These are phyloP conservation scores for Sugiyamaella grinbergsii DNA, from an alignment of 1,139 yeast species.

Conservation along the genomic window DNA sequence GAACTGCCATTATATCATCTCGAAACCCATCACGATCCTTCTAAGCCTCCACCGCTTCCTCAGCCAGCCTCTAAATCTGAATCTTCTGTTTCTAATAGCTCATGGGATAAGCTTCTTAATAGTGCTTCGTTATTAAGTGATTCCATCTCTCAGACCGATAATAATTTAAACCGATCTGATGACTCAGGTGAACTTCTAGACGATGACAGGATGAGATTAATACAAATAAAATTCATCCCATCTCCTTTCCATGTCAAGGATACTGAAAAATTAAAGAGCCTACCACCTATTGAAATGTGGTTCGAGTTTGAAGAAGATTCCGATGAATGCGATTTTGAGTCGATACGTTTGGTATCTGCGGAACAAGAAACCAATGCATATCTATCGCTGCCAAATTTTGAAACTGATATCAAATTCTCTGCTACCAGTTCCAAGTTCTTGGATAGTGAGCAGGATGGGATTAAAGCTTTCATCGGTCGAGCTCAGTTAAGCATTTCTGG, in stretches of 20 bases:
- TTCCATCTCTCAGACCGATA: neutral
- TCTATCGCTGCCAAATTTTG: slow-evolving; percentile 47
- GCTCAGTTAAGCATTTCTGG: slow-evolving; percentile 50
- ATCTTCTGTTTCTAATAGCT: slow-evolving; percentile 23
- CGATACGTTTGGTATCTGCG: slow-evolving; percentile 50
- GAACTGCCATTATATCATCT: slow-evolving; percentile 33
- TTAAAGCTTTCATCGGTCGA: slow-evolving; percentile 46
- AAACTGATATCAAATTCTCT: slow-evolving; percentile 52
- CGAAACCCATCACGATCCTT: slow-evolving; percentile 32
- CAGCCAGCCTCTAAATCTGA: slow-evolving; percentile 10
- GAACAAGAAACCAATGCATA: slow-evolving; percentile 51
- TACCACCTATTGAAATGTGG: slow-evolving; percentile 61
- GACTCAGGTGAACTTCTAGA: slow-evolving; percentile 2
- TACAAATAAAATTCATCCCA: slow-evolving; percentile 56
- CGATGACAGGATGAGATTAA: slow-evolving; percentile 26
- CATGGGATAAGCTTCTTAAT: slow-evolving; percentile 29
- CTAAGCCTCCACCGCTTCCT: slow-evolving; percentile 6
- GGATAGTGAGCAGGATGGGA: slow-evolving; percentile 39
- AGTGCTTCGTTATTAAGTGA: slow-evolving; percentile 14
- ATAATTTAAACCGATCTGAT: slow-evolving; percentile 10
- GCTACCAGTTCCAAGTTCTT: slow-evolving; percentile 43
- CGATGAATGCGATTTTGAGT: slow-evolving; percentile 47
- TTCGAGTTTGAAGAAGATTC: slow-evolving; percentile 46
- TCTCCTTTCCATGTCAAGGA: slow-evolving; percentile 41
- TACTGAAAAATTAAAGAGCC: slow-evolving; percentile 30